Evolutionary conservation across 148 eudicot genomes (phyloP).

Genomic region (Chenopodium album): DNA sequence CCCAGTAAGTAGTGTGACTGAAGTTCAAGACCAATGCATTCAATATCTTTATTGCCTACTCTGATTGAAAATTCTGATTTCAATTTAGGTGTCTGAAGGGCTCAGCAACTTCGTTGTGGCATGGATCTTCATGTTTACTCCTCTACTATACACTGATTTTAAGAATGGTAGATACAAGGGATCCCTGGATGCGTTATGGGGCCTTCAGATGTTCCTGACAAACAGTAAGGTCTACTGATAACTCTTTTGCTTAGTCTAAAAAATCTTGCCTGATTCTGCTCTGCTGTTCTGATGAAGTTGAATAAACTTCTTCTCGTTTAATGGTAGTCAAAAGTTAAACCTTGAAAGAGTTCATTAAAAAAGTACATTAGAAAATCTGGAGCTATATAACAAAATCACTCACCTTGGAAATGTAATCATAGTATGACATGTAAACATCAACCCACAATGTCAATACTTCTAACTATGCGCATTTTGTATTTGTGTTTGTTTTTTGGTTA

Average conservation of each 20-base stretch:
- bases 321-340: not conserved
- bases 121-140: constrained; percentile 96
- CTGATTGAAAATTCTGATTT: constrained; percentile 18
- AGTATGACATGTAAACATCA: not conserved
- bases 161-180: constrained; percentile 72
- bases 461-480: too few relatives aligned
- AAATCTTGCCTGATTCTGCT: not conserved
- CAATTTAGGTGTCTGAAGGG: constrained; percentile 79
- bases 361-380: not conserved
- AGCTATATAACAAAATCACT: not conserved
- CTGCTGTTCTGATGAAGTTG: not conserved
- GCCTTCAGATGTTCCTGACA: constrained; percentile 92
- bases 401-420: not conserved
- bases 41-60: constrained; percentile 4
- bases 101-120: constrained; percentile 89
- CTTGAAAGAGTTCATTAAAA: not conserved
- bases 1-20: constrained; percentile 56
- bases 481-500: not conserved
- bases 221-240: constrained; percentile 54
- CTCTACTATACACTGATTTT: constrained; percentile 76
- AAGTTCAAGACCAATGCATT: not conserved
- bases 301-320: not conserved
- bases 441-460: too few relatives aligned
- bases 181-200: constrained; percentile 84
- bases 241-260: not conserved